Evolutionary conservation across 192 early-diverging fungal genomes (phyloP), one percentile per base, ranked within the genome.

Genomic region (Coemansia sp.): DNA sequence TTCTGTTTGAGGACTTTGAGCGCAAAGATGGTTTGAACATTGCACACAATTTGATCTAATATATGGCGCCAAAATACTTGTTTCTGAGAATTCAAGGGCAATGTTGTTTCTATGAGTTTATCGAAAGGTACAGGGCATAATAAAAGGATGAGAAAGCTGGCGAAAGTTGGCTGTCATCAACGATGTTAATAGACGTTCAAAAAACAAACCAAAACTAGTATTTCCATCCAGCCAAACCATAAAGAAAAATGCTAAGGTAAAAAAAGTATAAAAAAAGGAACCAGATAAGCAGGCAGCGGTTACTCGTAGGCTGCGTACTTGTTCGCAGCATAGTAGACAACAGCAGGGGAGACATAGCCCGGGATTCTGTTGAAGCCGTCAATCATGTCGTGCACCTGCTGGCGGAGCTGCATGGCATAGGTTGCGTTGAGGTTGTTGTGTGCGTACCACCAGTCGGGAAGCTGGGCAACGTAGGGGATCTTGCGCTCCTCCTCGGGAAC

Each of bases 381-480:
- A 62, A 83, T 83, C 61, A 78, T 78, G 36, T 72, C 63, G 66
- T 78, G 76, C 1, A 83, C 65, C 66, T 78, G 76, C 13, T 52
- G 47, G 16, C 70, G 81, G 32, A 78, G 81, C 73, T 77, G 72
- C 32, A 55, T 59, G 11, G 77, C 77, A 62, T 76, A 78, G 5
- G 81, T 78, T 46, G 81, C 72, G 58, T 78, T 83, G 41, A 83
- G 75, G 61, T 78, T 78, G 69, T 77, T 83, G 37, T 52, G 45
- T 18, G 71, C 49, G 64, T 76, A 77, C 81, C 81, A 83, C 73
- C 68, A 75, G 18, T 78, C 73, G 15, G 76, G 77, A 21, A 78
- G 54, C 60, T 65, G 48, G 11, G 68, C 67, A 26, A 78, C 73
- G 45, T 75, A 75, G 18, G 81, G 81, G 26, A 83, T 77, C 46